phyloP scores from a whole-genome alignment of 2,329 filamentous ascomycete genomes.

The Xenoacremonium recifei region DNA sequence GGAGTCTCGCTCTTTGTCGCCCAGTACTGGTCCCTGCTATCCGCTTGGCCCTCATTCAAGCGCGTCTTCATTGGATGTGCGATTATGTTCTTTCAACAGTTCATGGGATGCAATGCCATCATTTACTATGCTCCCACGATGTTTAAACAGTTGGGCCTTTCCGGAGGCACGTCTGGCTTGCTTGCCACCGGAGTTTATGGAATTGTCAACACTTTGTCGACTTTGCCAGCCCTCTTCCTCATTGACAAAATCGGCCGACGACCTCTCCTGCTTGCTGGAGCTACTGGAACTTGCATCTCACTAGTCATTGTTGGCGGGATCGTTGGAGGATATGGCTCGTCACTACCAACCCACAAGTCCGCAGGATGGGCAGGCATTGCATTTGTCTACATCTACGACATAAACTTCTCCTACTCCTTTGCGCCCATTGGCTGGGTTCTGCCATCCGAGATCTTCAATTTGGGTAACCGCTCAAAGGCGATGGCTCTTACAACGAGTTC shows the following conservation, averaged over 20 bases:
- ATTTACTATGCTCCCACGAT: constrained; percentile 49
- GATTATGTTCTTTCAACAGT: constrained; percentile 56
- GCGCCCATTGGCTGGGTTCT: constrained; percentile 66
- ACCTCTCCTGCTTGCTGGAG: constrained; percentile 62
- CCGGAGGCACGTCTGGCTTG: constrained; percentile 41
- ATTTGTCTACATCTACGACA: constrained; percentile 63
- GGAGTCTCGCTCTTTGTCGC: constrained; percentile 29
- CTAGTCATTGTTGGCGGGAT: constrained; percentile 51
- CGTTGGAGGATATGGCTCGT: constrained; percentile 43
- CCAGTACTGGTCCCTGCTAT: constrained; percentile 30
- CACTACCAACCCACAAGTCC: constrained; percentile 33
- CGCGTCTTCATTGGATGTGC: constrained; percentile 53
- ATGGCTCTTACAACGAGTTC: constrained; percentile 56
- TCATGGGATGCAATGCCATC: constrained; percentile 45
- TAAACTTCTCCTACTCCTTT: constrained; percentile 62
- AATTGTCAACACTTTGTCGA: constrained; percentile 50
- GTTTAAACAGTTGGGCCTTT: constrained; percentile 42
- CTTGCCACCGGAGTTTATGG: constrained; percentile 59
- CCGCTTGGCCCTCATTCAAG: constrained; percentile 29
- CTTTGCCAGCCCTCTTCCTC: constrained; percentile 43
- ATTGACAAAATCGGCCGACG: constrained; percentile 59
- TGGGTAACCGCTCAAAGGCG: constrained; percentile 58
- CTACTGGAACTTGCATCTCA: constrained; percentile 62
- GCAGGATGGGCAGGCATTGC: constrained; percentile 59
- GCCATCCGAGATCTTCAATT: constrained; percentile 60